Percentiles rank a stretch among this genome's conserved stretches.
These are phyloP conservation scores for Neofusicoccum kwambonambiense DNA, from an alignment of 2,329 filamentous ascomycete species.

Conservation along the genomic window DNA sequence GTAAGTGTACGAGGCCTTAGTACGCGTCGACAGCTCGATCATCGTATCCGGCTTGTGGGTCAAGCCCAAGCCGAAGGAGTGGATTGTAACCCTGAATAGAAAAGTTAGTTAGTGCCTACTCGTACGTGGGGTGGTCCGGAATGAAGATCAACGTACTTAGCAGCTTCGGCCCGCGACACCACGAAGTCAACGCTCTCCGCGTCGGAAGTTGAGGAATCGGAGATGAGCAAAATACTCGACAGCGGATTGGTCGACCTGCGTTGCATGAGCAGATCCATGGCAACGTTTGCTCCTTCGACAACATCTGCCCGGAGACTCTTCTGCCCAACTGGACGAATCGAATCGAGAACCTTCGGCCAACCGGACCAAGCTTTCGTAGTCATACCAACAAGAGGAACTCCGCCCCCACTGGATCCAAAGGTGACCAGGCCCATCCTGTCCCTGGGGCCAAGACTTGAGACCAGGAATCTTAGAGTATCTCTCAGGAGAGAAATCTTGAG, in stretches of 20 bases:
- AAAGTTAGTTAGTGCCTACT: slow-evolving; percentile 20
- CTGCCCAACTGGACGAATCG: slow-evolving; percentile 89
- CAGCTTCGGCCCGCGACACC: slow-evolving; percentile 91
- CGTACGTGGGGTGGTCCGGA: neutral
- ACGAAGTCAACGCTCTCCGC: slow-evolving; percentile 97
- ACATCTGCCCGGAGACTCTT: slow-evolving; percentile 96
- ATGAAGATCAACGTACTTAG: slow-evolving; percentile 65
- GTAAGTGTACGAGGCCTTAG: slow-evolving; percentile 96
- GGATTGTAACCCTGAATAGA: slow-evolving; percentile 72
- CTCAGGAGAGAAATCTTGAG: slow-evolving; percentile 93
- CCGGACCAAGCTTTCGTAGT: slow-evolving; percentile 92
- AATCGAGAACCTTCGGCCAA: slow-evolving; percentile 81
- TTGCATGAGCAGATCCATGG: slow-evolving; percentile 98
- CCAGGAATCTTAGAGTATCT: slow-evolving; percentile 89
- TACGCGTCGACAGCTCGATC: slow-evolving; percentile 93
- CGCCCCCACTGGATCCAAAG: slow-evolving; percentile 90
- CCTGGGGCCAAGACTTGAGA: slow-evolving; percentile 82
- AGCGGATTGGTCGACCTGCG: slow-evolving; percentile 94
- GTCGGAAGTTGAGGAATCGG: slow-evolving; percentile 93
- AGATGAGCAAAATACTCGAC: slow-evolving; percentile 93
- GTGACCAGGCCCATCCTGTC: slow-evolving; percentile 97
- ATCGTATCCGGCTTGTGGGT: slow-evolving; percentile 98
- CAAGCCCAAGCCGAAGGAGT: slow-evolving; percentile 93
- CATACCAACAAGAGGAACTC: slow-evolving; percentile 96
- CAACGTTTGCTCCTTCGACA: slow-evolving; percentile 94